Conservation (phyloP, 1,139 yeast species). For the Candida neerlandica region DNA sequence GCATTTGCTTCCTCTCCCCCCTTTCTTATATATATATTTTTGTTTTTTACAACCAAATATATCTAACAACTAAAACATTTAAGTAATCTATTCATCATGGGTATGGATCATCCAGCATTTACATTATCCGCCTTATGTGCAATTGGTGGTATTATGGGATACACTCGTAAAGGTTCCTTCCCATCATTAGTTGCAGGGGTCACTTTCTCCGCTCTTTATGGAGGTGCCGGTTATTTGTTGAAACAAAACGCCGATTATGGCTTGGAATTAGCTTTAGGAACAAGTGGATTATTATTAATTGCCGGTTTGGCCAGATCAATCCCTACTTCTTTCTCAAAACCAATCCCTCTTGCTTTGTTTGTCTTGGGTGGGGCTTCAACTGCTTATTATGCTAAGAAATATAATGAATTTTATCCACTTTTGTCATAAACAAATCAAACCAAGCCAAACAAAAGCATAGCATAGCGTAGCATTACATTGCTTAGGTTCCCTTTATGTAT, state of each 20-base stretch:
- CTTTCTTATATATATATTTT: neutral
- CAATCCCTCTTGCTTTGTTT: slow-evolving; percentile 71
- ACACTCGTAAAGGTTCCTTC: slow-evolving; percentile 67
- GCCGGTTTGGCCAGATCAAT: slow-evolving; percentile 75
- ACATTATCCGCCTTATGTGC: slow-evolving; percentile 76
- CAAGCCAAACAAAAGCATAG: too few species aligned
- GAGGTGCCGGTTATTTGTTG: slow-evolving; percentile 76
- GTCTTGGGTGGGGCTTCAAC: slow-evolving; percentile 67
- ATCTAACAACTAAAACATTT: neutral
- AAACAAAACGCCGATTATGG: slow-evolving; percentile 78
- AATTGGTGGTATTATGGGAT: slow-evolving; percentile 76
- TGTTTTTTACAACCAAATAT: neutral
- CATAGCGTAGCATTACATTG: too few species aligned
- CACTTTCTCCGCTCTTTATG: slow-evolving; percentile 68
- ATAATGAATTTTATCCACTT: slow-evolving; percentile 62
- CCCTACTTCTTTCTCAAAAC: slow-evolving; percentile 61
- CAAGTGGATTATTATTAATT: slow-evolving; percentile 63
- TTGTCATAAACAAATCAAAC: slow-evolving; percentile 13
- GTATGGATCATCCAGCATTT: slow-evolving; percentile 77
- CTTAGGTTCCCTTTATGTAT: neutral
- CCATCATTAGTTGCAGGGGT: slow-evolving; percentile 85
- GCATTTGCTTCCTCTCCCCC: neutral
- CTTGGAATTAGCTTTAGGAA: slow-evolving; percentile 74
- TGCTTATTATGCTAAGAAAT: slow-evolving; percentile 68
- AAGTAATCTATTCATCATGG: slow-evolving; percentile 7